phyloP scores from a whole-genome alignment of 352 stramenopile genomes.

The Phytophthora melonis region DNA sequence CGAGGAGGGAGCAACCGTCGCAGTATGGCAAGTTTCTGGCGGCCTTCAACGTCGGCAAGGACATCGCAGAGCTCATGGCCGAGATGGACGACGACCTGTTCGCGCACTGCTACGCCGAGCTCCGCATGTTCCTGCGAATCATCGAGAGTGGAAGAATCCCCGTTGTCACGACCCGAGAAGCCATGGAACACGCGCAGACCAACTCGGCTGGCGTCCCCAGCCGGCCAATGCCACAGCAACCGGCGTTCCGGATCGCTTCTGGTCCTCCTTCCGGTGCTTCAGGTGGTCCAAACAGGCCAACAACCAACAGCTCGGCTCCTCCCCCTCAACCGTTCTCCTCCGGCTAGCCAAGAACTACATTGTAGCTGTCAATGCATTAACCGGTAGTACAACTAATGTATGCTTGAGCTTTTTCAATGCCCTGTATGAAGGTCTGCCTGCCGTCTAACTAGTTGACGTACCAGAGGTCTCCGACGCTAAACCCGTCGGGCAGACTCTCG shows the following conservation, averaged over 20 bases:
- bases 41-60: constrained; percentile 39
- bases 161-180: constrained; percentile 33
- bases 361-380: background rate
- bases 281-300: constrained; percentile 3
- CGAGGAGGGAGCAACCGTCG: constrained; percentile 12
- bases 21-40: constrained; percentile 42
- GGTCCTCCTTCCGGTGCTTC: background rate
- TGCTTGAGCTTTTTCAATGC: background rate
- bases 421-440: background rate
- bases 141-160: constrained; percentile 22
- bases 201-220: constrained; percentile 13
- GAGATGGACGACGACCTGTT: constrained; percentile 35
- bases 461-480: constrained; percentile 77
- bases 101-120: constrained; percentile 21
- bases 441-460: constrained; percentile 51
- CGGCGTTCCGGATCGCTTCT: constrained; percentile 10
- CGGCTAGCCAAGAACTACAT: constrained; percentile 1
- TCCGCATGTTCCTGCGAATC: constrained; percentile 36
- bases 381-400: background rate
- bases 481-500: constrained; percentile 85
- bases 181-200: constrained; percentile 27
- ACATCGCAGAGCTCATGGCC: constrained; percentile 34
- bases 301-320: constrained; percentile 28
- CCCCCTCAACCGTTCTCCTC: constrained; percentile 8
- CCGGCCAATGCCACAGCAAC: constrained; percentile 14